Evolutionary conservation across 2,329 filamentous ascomycete genomes (phyloP), one percentile per base, ranked within the genome.

Genomic region (Xylariaceae sp.): DNA sequence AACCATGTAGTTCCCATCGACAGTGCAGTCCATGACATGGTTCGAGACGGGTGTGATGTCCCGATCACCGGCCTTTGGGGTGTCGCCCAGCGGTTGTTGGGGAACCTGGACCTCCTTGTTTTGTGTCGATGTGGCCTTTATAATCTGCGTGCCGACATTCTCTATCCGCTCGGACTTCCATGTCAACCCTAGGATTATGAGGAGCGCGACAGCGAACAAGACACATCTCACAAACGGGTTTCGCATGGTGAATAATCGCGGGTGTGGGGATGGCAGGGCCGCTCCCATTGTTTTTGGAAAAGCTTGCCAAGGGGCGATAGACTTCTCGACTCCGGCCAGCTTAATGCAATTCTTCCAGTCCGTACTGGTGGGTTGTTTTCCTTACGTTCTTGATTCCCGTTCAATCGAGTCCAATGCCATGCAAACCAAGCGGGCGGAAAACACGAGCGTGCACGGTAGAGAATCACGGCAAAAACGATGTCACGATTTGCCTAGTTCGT

Each of bases 21-120:
- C 67, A 57, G 71, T 71, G 68, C 80, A 83, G 61, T 79, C 71
- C 73, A 79, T 76, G 18, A 69, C 59, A 51, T 71, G 68, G 9
- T 55, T 61, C 1, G 67, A 66, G 39, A 71, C 63, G 3, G 69
- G 69, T 3, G 66, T 63, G 47, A 72, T 61, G 37, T 70, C 65
- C 42, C 67, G 57, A 29, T 65, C 55, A 30, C 54, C 56, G 6
- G 61, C 62, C 18, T 64, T 60, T 4, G 63, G 56, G 8, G 58
- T 53, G 44, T 70, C 65, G 43, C 65, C 55, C 21, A 67, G 63
- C 1, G 68, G 62, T 34, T 71, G 66, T 37, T 70, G 65, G 21
- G 64, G 57, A 16, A 67, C 56, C 15, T 65, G 63, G 8, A 65
- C 62, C 49, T 69, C 69, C 34, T 71, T 70, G 26, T 66, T 68